Evolutionary conservation across 176 grass and related monocot genomes (phyloP), one percentile per base, ranked within the genome.

Genomic region (Triticum timopheevii): DNA sequence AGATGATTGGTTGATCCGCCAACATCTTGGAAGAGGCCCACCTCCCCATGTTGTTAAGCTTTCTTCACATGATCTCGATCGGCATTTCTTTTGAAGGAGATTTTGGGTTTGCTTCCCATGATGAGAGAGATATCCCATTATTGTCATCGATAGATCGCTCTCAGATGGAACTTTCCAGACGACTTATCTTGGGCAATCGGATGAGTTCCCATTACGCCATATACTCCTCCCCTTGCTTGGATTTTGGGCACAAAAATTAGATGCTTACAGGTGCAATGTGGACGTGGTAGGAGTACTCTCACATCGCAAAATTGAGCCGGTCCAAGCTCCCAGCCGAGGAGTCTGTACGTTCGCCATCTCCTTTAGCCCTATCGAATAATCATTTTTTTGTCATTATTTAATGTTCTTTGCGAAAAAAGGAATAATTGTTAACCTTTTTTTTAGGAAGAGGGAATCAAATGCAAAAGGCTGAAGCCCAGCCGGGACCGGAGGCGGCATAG

Each of bases 21-120:
- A 80, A 83, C 66, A 66, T 90, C 89, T 79, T 13, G 56, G 31
- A 71, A 35, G 5, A 80, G 89, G 4, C 59, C 85, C 80, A 39
- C 36, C 81, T 47, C 10, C 24, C 74, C 75, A 76, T 84, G 66
- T 5, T 47, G 68, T 10, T 19, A 76, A 91, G 69, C 89, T 91
- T 84, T 87, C 76, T 76, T 84, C 89, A 87, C 81, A 76, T 81
- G 85, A 84, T 88, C 58, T 52, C 61, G 15, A 52, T 52, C 15
- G 17, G 82, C 82, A 61, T 81, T 81, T 81, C 23, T 45, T 52
- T 17, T 17, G 27, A 3, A 6, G 39, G 10, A 72, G 44, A 75
- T 91, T 83, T 80, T n/a, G 84, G 66, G 12, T 7, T 74, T 73
- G 70, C 7, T 61, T 34, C 42, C 56, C 73, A 31, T 82, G 78